Base-by-base conservation (phyloP, 2,329 filamentous ascomycete species). In the Penicillium verrucosum region DNA sequence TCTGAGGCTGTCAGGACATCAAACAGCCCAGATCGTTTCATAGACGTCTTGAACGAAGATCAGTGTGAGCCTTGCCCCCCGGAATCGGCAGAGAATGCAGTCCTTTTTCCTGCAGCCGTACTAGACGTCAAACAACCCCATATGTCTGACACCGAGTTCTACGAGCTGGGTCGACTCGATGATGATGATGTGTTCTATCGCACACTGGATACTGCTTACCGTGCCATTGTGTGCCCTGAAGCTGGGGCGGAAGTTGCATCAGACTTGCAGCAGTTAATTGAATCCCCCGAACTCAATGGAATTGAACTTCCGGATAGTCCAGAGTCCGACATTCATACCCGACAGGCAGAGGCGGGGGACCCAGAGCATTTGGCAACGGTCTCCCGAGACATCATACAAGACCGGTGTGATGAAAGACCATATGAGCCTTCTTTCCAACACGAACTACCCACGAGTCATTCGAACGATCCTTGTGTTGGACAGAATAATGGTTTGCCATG, bases 171-270 rank as follows among this genome's bases (percentile, higher is more conserved):
- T 18, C 43, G 10, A 32, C 14, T 57, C 18, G 41, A 47, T 9
- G 56, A 59, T 38, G 47, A 56, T 18, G 41, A 58, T 23, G 10
- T 32, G 5, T 52, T 60, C 14, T 58, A 53, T 25, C 38, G 54
- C 27, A 45, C 49, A 6, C 23, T 57, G 29, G 54, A 60, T 23
- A 42, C 46, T 14, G 52, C 54, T 30, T 57, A 57, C 27, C 2
- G 14, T 40, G 23, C 38, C 12, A 53, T 57, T 16, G 30, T 54
- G 21, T 12, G 14, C 29, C 43, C 54, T 25, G 18, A 29, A 8
- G 7, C 46, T 29, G 32, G 21, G 16, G 48, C 32, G 27, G 29
- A 29, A 36, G 30, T 46, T 46, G 54, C 49, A 25, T 41, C 32
- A 36, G 4, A 42, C 21, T 16, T 45, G 12, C 54, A 46, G 16